Evolutionary conservation across 768 basidiomycete species (phyloP).

Genomic region (Coprinellus aureogranulatus): DNA sequence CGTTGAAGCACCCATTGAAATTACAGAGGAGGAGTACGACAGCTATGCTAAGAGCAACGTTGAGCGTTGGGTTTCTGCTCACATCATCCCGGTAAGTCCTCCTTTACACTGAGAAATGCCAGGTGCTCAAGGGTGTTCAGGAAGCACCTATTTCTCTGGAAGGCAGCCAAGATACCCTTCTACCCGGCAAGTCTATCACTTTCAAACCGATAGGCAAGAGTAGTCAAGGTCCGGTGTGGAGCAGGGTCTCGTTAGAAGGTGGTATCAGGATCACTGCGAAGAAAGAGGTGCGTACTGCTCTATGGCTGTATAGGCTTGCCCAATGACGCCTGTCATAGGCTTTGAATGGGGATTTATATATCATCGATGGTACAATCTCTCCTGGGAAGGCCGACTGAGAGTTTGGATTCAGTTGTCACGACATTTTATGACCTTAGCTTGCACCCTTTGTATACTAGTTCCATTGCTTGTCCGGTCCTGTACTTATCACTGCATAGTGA

Average conservation of each 20-base stretch:
- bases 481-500: too few species aligned
- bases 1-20: conserved; percentile 43
- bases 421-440: too few species aligned
- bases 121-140: conserved; percentile 23
- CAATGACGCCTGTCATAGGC: conserved; percentile 4
- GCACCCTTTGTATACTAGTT: background rate
- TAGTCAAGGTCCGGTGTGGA: conserved; percentile 52
- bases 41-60: conserved; percentile 62
- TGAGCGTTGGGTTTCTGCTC: conserved; percentile 76
- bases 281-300: conserved; percentile 51
- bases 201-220: conserved; percentile 43
- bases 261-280: conserved; percentile 53
- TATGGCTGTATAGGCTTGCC: too few species aligned
- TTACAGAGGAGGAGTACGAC: conserved; percentile 70
- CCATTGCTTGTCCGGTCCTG: too few species aligned
- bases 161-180: conserved; percentile 53
- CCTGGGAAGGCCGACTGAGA: background rate
- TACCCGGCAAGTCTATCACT: conserved; percentile 54
- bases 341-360: conserved; percentile 6
- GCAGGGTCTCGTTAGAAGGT: conserved; percentile 53
- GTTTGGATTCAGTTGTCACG: background rate
- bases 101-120: background rate
- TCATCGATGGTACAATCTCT: background rate
- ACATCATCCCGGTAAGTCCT: conserved; percentile 70
- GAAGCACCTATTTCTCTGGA: conserved; percentile 47